A percentile compares a stretch with the other conserved stretches of the same genome.
These are phyloP conservation scores for Globisporangium iwayamae DNA, from an alignment of 352 stramenopile species.

Conservation along the genomic window DNA sequence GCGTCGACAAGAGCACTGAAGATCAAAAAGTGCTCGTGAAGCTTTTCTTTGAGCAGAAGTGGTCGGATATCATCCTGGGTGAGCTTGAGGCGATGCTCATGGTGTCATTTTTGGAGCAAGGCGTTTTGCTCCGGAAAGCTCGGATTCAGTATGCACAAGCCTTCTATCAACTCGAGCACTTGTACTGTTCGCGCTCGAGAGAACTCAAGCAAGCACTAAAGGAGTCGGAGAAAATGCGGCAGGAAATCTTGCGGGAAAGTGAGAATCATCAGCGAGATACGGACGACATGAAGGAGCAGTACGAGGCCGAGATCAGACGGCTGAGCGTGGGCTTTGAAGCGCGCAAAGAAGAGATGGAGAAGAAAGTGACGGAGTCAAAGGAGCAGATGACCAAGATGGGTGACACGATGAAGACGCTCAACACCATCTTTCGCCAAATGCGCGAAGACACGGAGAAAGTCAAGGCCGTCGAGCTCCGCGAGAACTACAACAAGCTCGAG, in stretches of 20 bases:
- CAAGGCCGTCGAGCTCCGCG: slow-evolving; percentile 83
- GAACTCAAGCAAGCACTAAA: slow-evolving; percentile 32
- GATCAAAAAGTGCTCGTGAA: slow-evolving; percentile 43
- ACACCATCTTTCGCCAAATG: slow-evolving; percentile 93
- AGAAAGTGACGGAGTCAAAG: slow-evolving; percentile 59
- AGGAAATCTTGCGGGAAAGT: slow-evolving; percentile 29
- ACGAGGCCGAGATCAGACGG: slow-evolving; percentile 52
- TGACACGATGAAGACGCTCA: slow-evolving; percentile 91
- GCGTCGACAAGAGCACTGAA: background rate
- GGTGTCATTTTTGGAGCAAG: slow-evolving; percentile 88
- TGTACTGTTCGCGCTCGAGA: slow-evolving; percentile 37
- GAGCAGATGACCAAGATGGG: slow-evolving; percentile 88
- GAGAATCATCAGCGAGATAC: slow-evolving; percentile 38
- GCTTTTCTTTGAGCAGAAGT: slow-evolving; percentile 89
- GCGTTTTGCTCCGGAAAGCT: slow-evolving; percentile 70
- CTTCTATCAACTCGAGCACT: slow-evolving; percentile 68
- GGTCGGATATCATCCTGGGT: slow-evolving; percentile 82
- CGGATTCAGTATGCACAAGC: slow-evolving; percentile 73
- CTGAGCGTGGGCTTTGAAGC: slow-evolving; percentile 45
- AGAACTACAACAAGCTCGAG: slow-evolving; percentile 74
- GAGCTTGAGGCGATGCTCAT: slow-evolving; percentile 88
- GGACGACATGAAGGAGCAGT: slow-evolving; percentile 37
- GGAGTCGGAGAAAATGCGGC: slow-evolving; percentile 32
- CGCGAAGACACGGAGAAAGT: slow-evolving; percentile 88
- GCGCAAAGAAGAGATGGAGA: slow-evolving; percentile 63